These are phyloP conservation scores for Trichoderma semiorbis DNA, from an alignment of 2,329 filamentous ascomycete species.

Conservation along the genomic window DNA sequence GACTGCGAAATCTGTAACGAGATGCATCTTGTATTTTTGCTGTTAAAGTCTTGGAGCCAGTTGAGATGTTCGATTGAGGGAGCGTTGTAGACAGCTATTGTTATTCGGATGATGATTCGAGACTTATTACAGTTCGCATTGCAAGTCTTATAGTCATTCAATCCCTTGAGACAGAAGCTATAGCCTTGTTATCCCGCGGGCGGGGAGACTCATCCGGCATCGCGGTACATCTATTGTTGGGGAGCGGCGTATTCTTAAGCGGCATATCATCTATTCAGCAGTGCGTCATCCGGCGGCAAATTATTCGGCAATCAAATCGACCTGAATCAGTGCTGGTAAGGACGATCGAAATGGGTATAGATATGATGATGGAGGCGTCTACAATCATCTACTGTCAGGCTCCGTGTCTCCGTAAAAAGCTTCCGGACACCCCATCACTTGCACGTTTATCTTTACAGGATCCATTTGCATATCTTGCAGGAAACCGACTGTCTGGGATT, in stretches of 20 bases:
- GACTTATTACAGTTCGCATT: not conserved
- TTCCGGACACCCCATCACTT: not conserved
- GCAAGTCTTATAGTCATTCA: not conserved
- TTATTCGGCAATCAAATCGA: not conserved
- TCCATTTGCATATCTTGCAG: not conserved
- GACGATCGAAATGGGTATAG: not conserved
- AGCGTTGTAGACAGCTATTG: not conserved
- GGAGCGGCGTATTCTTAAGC: not conserved
- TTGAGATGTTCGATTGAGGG: not conserved
- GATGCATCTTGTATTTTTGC: not conserved
- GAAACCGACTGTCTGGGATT: not conserved
- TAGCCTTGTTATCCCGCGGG: not conserved
- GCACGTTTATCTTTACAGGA: not conserved
- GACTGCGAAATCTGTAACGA: not conserved
- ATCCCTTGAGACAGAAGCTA: not conserved
- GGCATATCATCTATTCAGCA: not conserved
- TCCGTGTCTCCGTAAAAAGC: not conserved
- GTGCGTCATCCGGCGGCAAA: not conserved
- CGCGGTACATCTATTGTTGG: not conserved
- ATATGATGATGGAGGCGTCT: not conserved
- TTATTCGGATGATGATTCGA: not conserved
- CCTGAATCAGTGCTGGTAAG: not conserved
- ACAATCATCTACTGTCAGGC: not conserved
- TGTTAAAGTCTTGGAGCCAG: not conserved
- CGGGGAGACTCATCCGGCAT: not conserved